phyloP scores from a whole-genome alignment of 179 eudicot genomes.

The Pouteria campechiana region DNA sequence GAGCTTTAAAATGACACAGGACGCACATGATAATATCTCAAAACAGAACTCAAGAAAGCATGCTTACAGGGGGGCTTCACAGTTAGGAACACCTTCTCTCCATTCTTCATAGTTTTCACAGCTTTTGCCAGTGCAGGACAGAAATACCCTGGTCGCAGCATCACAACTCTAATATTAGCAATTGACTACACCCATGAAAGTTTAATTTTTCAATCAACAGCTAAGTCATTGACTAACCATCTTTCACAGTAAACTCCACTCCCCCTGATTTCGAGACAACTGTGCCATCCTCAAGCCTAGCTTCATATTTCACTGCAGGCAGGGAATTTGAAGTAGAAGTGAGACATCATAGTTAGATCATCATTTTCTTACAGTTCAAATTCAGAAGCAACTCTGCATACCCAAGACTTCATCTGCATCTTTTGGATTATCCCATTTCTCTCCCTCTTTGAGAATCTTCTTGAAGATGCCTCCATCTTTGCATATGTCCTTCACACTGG shows the following conservation, averaged over 20 bases:
- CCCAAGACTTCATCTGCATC: constrained; percentile 59
- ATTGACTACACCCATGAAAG: not conserved
- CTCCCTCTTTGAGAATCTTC: constrained; percentile 44
- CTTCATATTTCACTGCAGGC: constrained; percentile 51
- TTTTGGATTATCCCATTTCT: constrained; percentile 64
- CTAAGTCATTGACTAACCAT: constrained; percentile 47
- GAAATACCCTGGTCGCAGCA: not conserved
- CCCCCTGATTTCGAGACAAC: constrained; percentile 38
- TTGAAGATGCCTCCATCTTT: constrained; percentile 73
- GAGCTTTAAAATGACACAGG: not conserved
- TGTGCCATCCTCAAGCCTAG: constrained; percentile 27
- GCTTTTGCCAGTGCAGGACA: constrained; percentile 24
- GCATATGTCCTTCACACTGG: constrained; percentile 59
- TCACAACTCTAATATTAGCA: not conserved
- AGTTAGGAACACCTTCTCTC: constrained; percentile 30
- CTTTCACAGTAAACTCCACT: constrained; percentile 38
- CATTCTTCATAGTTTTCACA: constrained; percentile 54
- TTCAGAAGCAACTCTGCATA: constrained; percentile 10
- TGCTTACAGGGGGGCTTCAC: constrained; percentile 61
- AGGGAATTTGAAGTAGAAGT: too few species aligned
- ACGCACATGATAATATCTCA: not conserved
- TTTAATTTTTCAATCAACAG: not conserved
- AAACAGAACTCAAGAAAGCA: not conserved
- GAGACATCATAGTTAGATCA: too few species aligned
- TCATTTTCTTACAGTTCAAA: too few species aligned